These are phyloP conservation scores for Sphaerulina musiva DNA, from an alignment of 2,329 filamentous ascomycete species.

Conservation along the genomic window DNA sequence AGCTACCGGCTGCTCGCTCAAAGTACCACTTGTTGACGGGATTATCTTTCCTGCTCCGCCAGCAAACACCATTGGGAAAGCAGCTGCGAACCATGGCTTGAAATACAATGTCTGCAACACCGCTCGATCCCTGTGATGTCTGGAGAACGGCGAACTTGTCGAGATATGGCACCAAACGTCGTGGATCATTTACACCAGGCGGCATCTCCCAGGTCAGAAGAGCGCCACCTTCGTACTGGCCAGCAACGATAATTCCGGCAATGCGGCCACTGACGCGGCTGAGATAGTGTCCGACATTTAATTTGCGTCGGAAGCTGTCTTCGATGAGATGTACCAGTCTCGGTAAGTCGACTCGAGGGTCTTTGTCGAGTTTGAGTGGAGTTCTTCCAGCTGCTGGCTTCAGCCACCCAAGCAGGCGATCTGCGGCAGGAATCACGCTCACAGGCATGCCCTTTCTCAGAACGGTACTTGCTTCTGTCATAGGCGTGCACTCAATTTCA, in stretches of 20 bases:
- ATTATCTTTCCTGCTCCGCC: constrained; percentile 83
- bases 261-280: constrained; percentile 70
- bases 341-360: constrained; percentile 73
- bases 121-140: constrained; percentile 71
- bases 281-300: constrained; percentile 79
- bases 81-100: constrained; percentile 88
- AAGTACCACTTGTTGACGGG: constrained; percentile 99
- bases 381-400: constrained; percentile 55
- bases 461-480: constrained; percentile 56
- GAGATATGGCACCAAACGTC: constrained; percentile 78
- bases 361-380: constrained; percentile 61
- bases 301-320: constrained; percentile 79
- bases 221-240: constrained; percentile 92
- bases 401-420: constrained; percentile 56
- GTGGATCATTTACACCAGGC: constrained; percentile 38
- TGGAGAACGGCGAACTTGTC: constrained; percentile 96
- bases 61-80: constrained; percentile 83
- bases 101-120: constrained; percentile 93
- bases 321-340: constrained; percentile 83
- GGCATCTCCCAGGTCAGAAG: constrained; percentile 92
- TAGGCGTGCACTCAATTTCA: constrained; percentile 28
- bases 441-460: constrained; percentile 88
- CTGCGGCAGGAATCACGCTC: constrained; percentile 69
- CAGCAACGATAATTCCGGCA: constrained; percentile 88
- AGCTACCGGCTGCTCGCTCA: constrained; percentile 75